phyloP scores from a whole-genome alignment of 345 rosid species.

The Sonneratia alba region DNA sequence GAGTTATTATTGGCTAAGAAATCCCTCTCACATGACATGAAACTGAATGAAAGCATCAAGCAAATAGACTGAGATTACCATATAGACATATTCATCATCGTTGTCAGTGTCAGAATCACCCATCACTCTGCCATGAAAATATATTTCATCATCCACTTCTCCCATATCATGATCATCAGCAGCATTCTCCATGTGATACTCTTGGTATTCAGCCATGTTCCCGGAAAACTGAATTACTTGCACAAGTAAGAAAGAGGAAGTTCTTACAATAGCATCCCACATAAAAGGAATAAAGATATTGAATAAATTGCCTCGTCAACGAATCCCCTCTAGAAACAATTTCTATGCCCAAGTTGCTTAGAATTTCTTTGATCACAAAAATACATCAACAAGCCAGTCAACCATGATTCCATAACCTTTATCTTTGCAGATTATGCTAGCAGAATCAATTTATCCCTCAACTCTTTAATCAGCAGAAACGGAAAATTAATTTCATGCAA shows the following conservation, averaged over 20 bases:
- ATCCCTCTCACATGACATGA: background rate
- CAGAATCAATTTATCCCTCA: no score
- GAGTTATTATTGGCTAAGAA: background rate
- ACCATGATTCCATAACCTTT: no score
- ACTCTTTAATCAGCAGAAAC: no score
- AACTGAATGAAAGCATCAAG: background rate
- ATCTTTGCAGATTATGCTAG: no score
- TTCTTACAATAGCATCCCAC: background rate
- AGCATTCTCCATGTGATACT: constrained; percentile 49
- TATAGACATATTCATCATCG: constrained; percentile 45
- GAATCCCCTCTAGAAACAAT: no score
- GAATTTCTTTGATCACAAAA: no score
- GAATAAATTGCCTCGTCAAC: no score
- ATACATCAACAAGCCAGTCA: no score
- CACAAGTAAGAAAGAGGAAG: background rate
- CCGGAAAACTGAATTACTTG: constrained; percentile 2
- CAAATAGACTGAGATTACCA: constrained; percentile 26
- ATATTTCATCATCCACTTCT: constrained; percentile 50
- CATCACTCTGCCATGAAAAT: constrained; percentile 33
- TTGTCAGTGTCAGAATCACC: constrained; percentile 56
- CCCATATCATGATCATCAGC: constrained; percentile 62
- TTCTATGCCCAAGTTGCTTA: no score
- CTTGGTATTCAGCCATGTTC: constrained; percentile 46
- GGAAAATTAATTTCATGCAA: no score
- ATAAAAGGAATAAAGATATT: background rate